Conservation (phyloP, 179 eudicot species). For the Carnegiea gigantea region DNA sequence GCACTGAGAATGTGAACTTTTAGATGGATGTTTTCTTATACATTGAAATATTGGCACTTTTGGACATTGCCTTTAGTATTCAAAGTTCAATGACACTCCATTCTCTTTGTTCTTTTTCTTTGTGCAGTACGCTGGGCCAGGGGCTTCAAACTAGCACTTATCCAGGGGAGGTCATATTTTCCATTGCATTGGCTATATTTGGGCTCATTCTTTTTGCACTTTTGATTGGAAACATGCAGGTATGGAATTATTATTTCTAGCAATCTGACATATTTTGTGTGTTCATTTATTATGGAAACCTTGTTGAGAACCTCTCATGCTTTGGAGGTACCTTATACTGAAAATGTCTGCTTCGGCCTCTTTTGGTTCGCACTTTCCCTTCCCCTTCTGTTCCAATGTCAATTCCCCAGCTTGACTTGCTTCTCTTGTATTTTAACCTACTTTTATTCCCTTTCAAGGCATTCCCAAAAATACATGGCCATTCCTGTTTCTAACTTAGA, state of each 20-base stretch:
- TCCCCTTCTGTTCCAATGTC: no score
- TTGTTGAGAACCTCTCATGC: constrained; percentile 1
- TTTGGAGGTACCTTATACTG: background rate
- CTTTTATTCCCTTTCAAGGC: no score
- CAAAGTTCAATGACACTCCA: constrained; percentile 3
- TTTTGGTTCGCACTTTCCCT: no score
- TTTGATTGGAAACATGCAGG: constrained; percentile 96
- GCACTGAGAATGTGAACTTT: background rate
- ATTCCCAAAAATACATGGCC: no score
- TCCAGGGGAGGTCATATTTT: constrained; percentile 79
- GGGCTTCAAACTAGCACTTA: constrained; percentile 94
- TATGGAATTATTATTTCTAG: constrained; percentile 21
- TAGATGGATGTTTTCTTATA: background rate
- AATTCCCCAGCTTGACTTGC: no score
- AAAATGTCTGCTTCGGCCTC: no score
- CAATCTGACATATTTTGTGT: background rate
- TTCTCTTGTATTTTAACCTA: no score
- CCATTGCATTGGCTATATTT: constrained; percentile 76
- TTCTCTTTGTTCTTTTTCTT: constrained; percentile 1
- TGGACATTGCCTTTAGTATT: background rate
- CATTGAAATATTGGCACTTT: background rate
- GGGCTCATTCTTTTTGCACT: constrained; percentile 90
- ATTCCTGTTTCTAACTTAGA: no score
- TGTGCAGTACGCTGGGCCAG: constrained; percentile 83
- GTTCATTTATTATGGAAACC: background rate